Base-by-base conservation (phyloP, 495 filamentous ascomycete species). In the Aspergillus panamensis region DNA sequence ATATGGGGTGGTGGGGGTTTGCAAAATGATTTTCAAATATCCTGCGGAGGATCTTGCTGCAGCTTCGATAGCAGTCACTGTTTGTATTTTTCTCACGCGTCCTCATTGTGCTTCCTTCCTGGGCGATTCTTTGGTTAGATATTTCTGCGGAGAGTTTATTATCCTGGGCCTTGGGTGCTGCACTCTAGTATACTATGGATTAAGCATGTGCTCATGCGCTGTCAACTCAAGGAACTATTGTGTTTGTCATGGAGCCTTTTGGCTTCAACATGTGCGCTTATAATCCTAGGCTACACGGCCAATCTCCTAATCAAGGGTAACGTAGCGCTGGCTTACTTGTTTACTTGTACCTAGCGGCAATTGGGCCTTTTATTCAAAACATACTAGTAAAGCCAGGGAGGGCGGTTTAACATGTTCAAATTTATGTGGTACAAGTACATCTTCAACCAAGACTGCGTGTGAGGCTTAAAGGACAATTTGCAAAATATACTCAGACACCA, bases 1-100 rank as follows among this genome's bases (percentile, higher is more conserved):
- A 54, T 54, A 54, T 54, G 51, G 30, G 42, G 39, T 54, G 51
- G 51, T 54, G 51, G 51, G 51, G 51, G 33, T 54, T 54, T 44
- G 37, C 51, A n/a, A 14, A 33, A 19, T 51, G 31, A 32, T 51
- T 8, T 49, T 29, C 12, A 35, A 12, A 12, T 35, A 12, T 35
- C 6, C 6, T 35, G 32, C 32, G 6, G 6, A 35, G 32, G 32
- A 12, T 35, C 6, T 35, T 35, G 32, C 32, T 6, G 32, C 32
- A 35, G 6, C 32, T 6, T 35, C 6, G 12, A 35, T 35, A 35
- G 32, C 12, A 35, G 32, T 35, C 32, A 35, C 32, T 35, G 32
- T 12, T 35, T 6, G 32, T 35, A 12, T 35, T 35, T 6, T 6
- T 6, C 12, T 35, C 32, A 12, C 32, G 12, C 6, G 32, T 35